phyloP scores from a whole-genome alignment of 83 land plant genomes.

The Picea mariana region DNA sequence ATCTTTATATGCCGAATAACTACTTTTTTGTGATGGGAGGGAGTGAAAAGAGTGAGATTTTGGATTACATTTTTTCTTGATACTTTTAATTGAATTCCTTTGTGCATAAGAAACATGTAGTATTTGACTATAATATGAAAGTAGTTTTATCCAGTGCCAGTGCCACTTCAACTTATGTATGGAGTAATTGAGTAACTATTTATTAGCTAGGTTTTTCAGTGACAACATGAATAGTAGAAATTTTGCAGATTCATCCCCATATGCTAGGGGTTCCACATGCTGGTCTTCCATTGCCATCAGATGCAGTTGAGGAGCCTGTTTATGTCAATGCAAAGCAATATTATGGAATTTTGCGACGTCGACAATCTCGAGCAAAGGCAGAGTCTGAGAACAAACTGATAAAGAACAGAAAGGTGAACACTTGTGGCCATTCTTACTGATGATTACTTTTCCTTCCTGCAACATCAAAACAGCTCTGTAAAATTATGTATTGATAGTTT shows the following conservation, averaged over 20 bases:
- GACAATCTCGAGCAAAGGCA: constrained; percentile 83
- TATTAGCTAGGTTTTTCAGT: not conserved
- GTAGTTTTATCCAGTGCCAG: not conserved
- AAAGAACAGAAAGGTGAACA: constrained; percentile 56
- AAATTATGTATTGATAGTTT: not conserved
- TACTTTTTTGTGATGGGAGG: no score
- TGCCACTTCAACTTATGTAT: not conserved
- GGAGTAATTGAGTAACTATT: not conserved
- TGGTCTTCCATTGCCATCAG: constrained; percentile 69
- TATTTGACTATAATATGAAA: not conserved
- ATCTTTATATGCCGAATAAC: not conserved
- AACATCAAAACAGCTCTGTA: not conserved
- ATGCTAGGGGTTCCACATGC: constrained; percentile 60
- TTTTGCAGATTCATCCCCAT: constrained; percentile 54
- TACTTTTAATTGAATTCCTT: no score
- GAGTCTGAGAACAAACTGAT: constrained; percentile 65
- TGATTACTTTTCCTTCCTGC: not conserved
- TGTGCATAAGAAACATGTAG: no score
- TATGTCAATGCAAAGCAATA: constrained; percentile 84
- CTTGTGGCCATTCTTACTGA: not conserved
- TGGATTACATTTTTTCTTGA: no score
- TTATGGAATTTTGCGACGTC: constrained; percentile 69
- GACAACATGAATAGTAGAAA: not conserved
- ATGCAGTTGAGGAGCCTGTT: constrained; percentile 77
- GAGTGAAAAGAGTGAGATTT: no score